Percentiles rank a stretch among this genome's conserved stretches.
phyloP scores from a whole-genome alignment of 73 alveolate genomes.

The Urostyla sp. region DNA sequence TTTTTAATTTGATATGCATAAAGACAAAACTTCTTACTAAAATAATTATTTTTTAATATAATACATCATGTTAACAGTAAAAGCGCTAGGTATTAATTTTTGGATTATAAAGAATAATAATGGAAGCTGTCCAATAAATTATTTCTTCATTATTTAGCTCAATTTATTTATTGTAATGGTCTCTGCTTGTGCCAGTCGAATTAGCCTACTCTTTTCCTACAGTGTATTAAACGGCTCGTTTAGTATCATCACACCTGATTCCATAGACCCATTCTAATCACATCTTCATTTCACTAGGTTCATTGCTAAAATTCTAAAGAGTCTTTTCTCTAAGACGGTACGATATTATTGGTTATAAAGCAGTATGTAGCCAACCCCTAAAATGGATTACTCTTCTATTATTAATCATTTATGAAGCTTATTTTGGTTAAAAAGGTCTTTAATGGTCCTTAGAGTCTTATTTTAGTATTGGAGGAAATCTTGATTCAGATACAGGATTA shows the following conservation, averaged over 20 bases:
- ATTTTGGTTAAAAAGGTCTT: slow-evolving; percentile 35
- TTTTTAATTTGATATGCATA: slow-evolving; percentile 86
- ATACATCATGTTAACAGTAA: slow-evolving; percentile 93
- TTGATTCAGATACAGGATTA: slow-evolving; percentile 19
- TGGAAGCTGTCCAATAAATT: slow-evolving; percentile 88
- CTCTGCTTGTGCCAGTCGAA: slow-evolving; percentile 75
- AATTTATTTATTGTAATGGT: slow-evolving; percentile 31
- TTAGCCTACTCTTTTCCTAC: slow-evolving; percentile 74
- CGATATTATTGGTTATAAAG: slow-evolving; percentile 59
- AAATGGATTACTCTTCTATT: slow-evolving; percentile 56
- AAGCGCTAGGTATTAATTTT: slow-evolving; percentile 86
- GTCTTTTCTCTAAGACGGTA: slow-evolving; percentile 53
- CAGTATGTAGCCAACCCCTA: slow-evolving; percentile 71
- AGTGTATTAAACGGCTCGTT: slow-evolving; percentile 83
- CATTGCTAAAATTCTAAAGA: slow-evolving; percentile 23
- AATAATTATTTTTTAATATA: too few relatives aligned
- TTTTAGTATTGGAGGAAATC: slow-evolving; percentile 69
- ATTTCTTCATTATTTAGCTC: slow-evolving; percentile 76
- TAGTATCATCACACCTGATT: slow-evolving; percentile 89
- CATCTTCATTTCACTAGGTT: slow-evolving; percentile 63
- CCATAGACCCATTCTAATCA: slow-evolving; percentile 97
- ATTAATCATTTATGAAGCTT: slow-evolving; percentile 21
- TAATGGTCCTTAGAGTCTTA: too few relatives aligned
- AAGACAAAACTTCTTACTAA: slow-evolving; percentile 85
- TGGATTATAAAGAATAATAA: slow-evolving; percentile 86